phyloP scores from a whole-genome alignment of 1,284 basidiomycete genomes.

The Rhodotorula sp. region DNA sequence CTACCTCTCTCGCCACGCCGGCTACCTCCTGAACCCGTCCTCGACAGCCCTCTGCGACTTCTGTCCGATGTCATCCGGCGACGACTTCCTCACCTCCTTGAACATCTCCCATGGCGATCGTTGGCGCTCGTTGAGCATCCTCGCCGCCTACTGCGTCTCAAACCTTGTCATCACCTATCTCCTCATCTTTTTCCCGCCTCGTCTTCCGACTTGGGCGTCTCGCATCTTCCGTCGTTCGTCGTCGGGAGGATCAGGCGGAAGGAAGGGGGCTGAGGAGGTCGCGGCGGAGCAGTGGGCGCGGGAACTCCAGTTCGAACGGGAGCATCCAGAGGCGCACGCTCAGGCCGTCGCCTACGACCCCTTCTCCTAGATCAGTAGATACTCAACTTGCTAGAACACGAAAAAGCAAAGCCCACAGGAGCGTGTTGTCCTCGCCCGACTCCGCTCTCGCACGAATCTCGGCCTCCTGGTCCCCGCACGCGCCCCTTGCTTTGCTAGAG shows the following conservation, averaged over 20 bases:
- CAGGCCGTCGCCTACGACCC: neutral
- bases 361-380: neutral
- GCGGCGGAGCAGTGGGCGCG: conserved; percentile 28
- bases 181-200: conserved; percentile 34
- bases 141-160: conserved; percentile 29
- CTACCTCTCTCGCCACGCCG: conserved; percentile 57
- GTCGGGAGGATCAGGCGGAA: neutral
- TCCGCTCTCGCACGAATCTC: neutral
- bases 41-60: conserved; percentile 66
- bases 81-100: conserved; percentile 58
- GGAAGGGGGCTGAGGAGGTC: conserved; percentile 21
- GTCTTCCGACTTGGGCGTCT: neutral
- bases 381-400: neutral
- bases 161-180: conserved; percentile 34
- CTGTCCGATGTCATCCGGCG: conserved; percentile 65
- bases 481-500: neutral
- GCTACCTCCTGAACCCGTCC: conserved; percentile 73
- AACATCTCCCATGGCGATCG: conserved; percentile 33
- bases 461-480: neutral
- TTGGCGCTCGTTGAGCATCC: conserved; percentile 27
- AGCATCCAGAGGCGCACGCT: conserved; percentile 1
- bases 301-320: conserved; percentile 10
- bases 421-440: neutral
- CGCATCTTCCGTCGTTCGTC: neutral
- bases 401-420: neutral